A percentile compares a stretch with the other conserved stretches of the same genome.
Conservation (phyloP, 495 filamentous ascomycete species). For the Penicillium parvum region DNA sequence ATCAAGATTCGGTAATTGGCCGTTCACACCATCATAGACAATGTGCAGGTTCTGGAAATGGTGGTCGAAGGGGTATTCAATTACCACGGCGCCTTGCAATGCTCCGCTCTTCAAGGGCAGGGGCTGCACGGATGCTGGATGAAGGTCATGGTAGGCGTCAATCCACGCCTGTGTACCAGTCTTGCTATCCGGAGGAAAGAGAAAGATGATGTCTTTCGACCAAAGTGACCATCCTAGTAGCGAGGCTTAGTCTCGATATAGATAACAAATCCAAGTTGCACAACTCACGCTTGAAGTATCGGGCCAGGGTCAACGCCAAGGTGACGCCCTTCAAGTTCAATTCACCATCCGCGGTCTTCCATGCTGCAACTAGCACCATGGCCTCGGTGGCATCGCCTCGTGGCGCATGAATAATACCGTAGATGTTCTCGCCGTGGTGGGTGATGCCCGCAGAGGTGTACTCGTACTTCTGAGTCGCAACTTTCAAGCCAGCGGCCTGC, state of each 20-base stretch:
- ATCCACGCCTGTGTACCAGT: constrained; percentile 95
- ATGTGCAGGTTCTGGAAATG: constrained; percentile 85
- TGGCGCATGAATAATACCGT: constrained; percentile 91
- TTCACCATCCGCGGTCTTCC: constrained; percentile 75
- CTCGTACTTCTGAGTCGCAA: constrained; percentile 77
- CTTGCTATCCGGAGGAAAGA: constrained; percentile 82
- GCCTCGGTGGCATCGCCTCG: constrained; percentile 97
- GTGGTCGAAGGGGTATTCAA: constrained; percentile 86
- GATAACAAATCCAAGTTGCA: not conserved
- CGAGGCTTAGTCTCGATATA: constrained; percentile 14
- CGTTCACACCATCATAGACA: constrained; percentile 94
- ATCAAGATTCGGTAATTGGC: constrained; percentile 91
- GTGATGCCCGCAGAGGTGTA: constrained; percentile 70
- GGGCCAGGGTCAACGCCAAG: constrained; percentile 75
- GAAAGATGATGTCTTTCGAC: constrained; percentile 97
- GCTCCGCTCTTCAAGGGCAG: constrained; percentile 88
- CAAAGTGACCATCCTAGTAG: constrained; percentile 83
- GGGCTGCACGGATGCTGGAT: constrained; percentile 64
- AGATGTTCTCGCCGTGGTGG: constrained; percentile 83
- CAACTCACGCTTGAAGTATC: constrained; percentile 81
- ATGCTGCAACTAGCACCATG: constrained; percentile 84
- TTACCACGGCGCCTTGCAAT: constrained; percentile 83
- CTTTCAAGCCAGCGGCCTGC: constrained; percentile 72
- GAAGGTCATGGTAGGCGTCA: constrained; percentile 91
- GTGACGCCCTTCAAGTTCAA: constrained; percentile 84